These are phyloP conservation scores for Amylostereum areolatum DNA, from an alignment of 1,284 basidiomycete genomes.

Conservation along the genomic window DNA sequence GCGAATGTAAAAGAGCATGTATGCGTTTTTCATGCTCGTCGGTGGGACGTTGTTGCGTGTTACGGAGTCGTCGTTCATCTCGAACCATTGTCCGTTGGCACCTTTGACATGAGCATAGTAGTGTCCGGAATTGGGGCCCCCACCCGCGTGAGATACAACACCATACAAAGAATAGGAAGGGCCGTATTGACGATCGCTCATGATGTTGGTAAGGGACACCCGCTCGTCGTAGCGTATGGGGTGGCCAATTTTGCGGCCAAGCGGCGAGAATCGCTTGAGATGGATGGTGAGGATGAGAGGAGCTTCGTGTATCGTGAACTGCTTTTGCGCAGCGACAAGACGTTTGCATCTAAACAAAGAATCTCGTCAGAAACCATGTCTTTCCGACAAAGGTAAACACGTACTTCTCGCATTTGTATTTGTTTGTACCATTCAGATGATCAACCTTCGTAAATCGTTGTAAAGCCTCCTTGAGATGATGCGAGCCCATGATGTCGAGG, in stretches of 20 bases:
- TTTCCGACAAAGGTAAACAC: constrained; percentile 23
- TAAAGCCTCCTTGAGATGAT: constrained; percentile 71
- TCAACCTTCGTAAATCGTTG: constrained; percentile 83
- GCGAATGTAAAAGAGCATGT: constrained; percentile 89
- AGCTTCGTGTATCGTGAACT: constrained; percentile 83
- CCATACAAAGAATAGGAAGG: constrained; percentile 88
- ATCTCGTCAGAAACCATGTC: constrained; percentile 3
- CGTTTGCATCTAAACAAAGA: constrained; percentile 70
- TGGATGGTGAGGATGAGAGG: constrained; percentile 95
- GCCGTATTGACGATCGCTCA: constrained; percentile 76
- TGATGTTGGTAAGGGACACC: constrained; percentile 74
- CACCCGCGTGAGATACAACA: constrained; percentile 90
- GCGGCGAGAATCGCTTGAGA: constrained; percentile 90
- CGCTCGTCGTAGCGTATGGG: constrained; percentile 75
- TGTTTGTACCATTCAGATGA: constrained; percentile 83
- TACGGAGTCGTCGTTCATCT: constrained; percentile 92
- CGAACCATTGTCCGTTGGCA: constrained; percentile 72
- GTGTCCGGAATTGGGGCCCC: constrained; percentile 92
- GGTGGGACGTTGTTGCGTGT: constrained; percentile 37
- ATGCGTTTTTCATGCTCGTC: constrained; percentile 75
- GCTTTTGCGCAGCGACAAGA: constrained; percentile 82
- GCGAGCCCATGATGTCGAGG: constrained; percentile 72
- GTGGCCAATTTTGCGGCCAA: constrained; percentile 83
- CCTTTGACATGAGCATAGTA: constrained; percentile 88
- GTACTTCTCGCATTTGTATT: constrained; percentile 98